Evolutionary conservation across 257 asterid species (phyloP), one percentile per base, ranked within the genome.

Genomic region (Capsicum pubescens): DNA sequence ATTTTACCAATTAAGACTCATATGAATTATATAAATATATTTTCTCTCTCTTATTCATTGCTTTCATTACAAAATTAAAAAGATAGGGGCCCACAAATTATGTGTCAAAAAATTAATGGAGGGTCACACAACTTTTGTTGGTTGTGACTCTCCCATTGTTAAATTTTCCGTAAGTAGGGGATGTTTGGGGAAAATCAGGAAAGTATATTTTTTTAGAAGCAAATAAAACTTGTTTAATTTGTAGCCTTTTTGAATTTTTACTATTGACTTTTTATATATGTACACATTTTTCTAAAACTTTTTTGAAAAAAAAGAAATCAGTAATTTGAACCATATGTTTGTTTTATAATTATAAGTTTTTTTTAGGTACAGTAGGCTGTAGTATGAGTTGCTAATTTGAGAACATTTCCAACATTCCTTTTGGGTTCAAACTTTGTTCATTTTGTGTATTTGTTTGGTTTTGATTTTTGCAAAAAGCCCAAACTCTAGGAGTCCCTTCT

Each of bases 131-230:
- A 26, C 32, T 26, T 26, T 26, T 26, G 2, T 26, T 26, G 32
- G 32, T 26, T 26, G 32, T 26, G 32, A 26, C 32, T 26, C 32
- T 26, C 32, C 32, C 32, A 26, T 26, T 26, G 32, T 26, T 1
- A 26, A 26, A 26, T 26, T 26, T 26, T 26, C 32, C 32, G 84
- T 83, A 84, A 86, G 39, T 50, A 82, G 86, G 86, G 88, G 87
- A 86, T 86, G 86, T 87, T 85, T 85, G 90, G 90, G 87, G 57
- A 87, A 89, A 86, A 44, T 83, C 67, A 85, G 85, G 83, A 87
- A 87, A 84, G 76, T 71, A 66, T 58, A 80, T 52, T 21, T 26
- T 26, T 82, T 52, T 82, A 63, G 55, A 14, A 48, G 26, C 44
- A 66, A 82, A 82, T 12, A 50, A 66, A 16, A 21, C 46, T 39